Evolutionary conservation across 192 early-diverging fungal species (phyloP).

Genomic region (Podila epicladia): DNA sequence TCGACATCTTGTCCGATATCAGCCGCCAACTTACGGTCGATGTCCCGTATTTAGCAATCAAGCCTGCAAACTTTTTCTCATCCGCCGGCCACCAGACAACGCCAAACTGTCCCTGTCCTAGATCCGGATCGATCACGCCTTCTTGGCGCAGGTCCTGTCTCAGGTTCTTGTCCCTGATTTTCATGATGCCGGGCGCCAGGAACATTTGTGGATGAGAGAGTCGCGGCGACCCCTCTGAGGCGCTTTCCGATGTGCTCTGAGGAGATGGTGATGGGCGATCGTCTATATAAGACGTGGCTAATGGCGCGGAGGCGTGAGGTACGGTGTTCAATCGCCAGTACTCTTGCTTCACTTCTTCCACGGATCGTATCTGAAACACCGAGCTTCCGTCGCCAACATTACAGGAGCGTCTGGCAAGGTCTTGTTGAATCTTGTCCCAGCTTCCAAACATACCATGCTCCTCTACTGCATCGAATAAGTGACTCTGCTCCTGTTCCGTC

Average conservation of each 20-base stretch:
- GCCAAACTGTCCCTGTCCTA: not conserved
- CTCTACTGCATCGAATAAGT: not conserved
- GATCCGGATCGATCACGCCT: not conserved
- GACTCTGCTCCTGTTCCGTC: not conserved
- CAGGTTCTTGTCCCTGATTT: not conserved
- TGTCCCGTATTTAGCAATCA: not conserved
- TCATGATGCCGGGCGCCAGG: not conserved
- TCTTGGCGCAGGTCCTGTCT: not conserved
- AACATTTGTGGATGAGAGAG: slow-evolving; percentile 3
- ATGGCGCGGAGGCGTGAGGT: not conserved
- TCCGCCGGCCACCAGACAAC: not conserved
- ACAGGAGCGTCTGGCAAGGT: not conserved
- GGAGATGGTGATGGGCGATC: too few relatives aligned
- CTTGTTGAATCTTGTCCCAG: not conserved
- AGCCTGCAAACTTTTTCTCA: not conserved
- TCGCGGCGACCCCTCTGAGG: not conserved
- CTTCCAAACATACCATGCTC: not conserved
- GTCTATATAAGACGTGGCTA: not conserved
- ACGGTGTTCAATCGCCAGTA: not conserved
- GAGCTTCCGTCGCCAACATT: not conserved
- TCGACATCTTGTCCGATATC: not conserved
- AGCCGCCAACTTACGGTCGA: not conserved
- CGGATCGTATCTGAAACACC: not conserved
- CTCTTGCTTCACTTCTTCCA: not conserved
- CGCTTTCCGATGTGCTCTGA: not conserved